These are phyloP conservation scores for Coniferiporia weirii DNA, from an alignment of 1,284 basidiomycete species.

Conservation along the genomic window DNA sequence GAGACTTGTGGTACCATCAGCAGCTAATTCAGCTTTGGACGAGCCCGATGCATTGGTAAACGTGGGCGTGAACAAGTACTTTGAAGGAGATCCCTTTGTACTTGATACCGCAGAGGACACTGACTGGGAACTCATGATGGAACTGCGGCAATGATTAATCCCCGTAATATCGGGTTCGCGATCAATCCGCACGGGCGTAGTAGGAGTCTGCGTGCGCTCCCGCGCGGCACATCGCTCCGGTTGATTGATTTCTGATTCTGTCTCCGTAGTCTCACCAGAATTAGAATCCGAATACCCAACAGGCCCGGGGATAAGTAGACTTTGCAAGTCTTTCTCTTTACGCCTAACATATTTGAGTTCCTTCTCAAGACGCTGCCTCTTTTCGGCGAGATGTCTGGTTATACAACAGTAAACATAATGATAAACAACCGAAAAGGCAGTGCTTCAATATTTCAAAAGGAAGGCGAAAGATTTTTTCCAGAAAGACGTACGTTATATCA, in stretches of 20 bases:
- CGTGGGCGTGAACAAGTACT: background rate
- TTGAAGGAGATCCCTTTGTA: background rate
- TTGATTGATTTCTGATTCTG: background rate
- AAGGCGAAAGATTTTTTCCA: background rate
- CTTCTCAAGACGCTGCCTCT: background rate
- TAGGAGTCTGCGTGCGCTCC: no score
- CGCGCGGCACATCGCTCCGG: no score
- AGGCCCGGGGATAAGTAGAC: constrained; percentile 1
- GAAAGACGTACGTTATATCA: constrained; percentile 1
- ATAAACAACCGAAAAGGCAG: background rate
- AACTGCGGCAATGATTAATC: no score
- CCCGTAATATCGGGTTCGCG: background rate
- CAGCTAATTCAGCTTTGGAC: background rate
- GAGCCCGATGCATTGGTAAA: background rate
- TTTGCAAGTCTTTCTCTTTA: background rate
- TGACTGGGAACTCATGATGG: background rate
- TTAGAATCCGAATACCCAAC: background rate
- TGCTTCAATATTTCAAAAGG: background rate
- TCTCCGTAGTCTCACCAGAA: background rate
- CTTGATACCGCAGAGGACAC: background rate
- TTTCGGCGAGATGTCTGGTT: constrained; percentile 1
- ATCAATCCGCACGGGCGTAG: background rate
- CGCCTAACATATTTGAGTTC: background rate
- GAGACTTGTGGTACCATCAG: background rate
- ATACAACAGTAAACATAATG: background rate